Conservation (phyloP, 1,284 basidiomycete species). For the Phenoliferia sp. region DNA sequence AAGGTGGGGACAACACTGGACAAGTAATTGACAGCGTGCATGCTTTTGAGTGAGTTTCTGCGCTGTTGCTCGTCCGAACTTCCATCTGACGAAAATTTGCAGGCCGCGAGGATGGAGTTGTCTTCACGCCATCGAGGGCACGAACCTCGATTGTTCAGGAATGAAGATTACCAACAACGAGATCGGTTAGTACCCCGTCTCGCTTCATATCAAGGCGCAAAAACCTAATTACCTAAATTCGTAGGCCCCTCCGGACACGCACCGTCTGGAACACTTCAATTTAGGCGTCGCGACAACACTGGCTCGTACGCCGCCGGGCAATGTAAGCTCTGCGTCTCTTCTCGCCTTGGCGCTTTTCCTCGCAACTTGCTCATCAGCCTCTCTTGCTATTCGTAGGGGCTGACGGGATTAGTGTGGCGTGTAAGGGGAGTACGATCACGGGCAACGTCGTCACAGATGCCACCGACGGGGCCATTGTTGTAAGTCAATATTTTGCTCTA, state of each 20-base stretch:
- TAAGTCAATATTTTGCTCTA: not conserved
- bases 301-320: constrained; percentile 12
- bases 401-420: constrained; percentile 75
- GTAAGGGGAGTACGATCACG: constrained; percentile 59
- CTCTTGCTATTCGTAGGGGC: constrained; percentile 38
- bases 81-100: not conserved
- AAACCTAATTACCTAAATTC: not conserved
- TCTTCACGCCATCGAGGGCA: constrained; percentile 32
- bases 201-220: not conserved
- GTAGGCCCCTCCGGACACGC: constrained; percentile 5
- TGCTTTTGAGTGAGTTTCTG: constrained; percentile 17
- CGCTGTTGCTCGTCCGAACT: not conserved
- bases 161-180: constrained; percentile 31
- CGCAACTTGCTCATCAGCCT: not conserved
- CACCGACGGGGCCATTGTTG: not conserved
- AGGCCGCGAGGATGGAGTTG: constrained; percentile 35
- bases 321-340: constrained; percentile 1
- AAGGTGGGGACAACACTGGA: constrained; percentile 41
- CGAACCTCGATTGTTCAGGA: constrained; percentile 19
- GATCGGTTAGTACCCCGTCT: constrained; percentile 14
- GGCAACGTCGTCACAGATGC: constrained; percentile 53
- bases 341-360: not conserved
- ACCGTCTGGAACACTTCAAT: constrained; percentile 27
- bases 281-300: not conserved
- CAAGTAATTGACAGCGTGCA: constrained; percentile 26